These are phyloP conservation scores for Boeremia lycopersici DNA, from an alignment of 2,329 filamentous ascomycete species.

Conservation along the genomic window DNA sequence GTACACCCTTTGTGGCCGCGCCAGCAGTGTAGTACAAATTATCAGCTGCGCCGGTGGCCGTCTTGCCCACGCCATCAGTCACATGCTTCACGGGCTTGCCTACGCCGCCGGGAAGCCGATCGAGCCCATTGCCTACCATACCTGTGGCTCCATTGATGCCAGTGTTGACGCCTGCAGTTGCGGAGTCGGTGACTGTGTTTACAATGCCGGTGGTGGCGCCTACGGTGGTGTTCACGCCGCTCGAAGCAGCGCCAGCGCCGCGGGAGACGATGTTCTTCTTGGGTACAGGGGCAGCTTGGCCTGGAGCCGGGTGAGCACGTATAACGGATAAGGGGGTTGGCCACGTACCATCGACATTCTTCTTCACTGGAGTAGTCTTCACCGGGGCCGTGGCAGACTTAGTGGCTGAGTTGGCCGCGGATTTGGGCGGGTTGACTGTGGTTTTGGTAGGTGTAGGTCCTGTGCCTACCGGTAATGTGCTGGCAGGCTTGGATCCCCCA, in stretches of 20 bases:
- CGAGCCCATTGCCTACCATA: constrained; percentile 45
- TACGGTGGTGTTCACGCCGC: constrained; percentile 46
- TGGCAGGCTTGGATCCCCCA: constrained; percentile 20
- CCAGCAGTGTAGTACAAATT: constrained; percentile 51
- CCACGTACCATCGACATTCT: constrained; percentile 34
- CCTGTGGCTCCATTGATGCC: constrained; percentile 48
- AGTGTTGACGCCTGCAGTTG: constrained; percentile 44
- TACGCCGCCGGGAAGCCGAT: constrained; percentile 41
- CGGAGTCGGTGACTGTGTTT: constrained; percentile 47
- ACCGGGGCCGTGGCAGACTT: constrained; percentile 13
- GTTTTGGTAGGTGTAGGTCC: constrained; percentile 20
- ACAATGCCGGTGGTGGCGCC: constrained; percentile 42
- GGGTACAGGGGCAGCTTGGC: constrained; percentile 21
- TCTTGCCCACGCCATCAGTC: constrained; percentile 51
- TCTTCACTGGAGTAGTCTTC: constrained; percentile 28
- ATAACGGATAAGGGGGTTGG: constrained; percentile 36
- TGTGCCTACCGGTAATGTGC: constrained; percentile 9
- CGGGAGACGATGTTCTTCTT: constrained; percentile 46
- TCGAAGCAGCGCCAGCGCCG: constrained; percentile 42
- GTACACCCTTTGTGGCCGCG: constrained; percentile 49
- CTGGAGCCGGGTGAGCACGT: constrained; percentile 35
- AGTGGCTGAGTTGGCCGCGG: constrained; percentile 1
- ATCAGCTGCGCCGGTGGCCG: constrained; percentile 47
- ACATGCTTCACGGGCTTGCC: constrained; percentile 49
- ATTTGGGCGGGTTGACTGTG: constrained; percentile 9